Evolutionary conservation across 2,329 filamentous ascomycete species (phyloP).

Genomic region (Aspergillus novofumigatus): DNA sequence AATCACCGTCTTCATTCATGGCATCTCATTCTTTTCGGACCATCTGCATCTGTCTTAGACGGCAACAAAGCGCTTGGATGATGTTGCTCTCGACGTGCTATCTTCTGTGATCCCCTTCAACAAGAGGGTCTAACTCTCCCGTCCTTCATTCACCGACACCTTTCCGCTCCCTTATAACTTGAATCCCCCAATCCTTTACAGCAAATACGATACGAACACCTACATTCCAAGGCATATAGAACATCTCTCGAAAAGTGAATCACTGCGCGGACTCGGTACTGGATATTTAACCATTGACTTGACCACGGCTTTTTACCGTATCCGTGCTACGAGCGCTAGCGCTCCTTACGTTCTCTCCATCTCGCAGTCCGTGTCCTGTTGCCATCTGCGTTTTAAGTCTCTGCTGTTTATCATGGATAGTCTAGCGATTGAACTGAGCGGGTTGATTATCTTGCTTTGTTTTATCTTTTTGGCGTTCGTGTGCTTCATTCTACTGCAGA

Average conservation of each 20-base stretch:
- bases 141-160: conserved; percentile 4
- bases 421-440: conserved; percentile 30
- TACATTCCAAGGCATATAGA: neutral
- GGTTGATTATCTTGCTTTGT: conserved; percentile 19
- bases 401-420: conserved; percentile 24
- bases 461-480: conserved; percentile 20
- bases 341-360: conserved; percentile 14
- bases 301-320: neutral
- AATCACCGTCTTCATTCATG: neutral
- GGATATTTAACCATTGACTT: neutral
- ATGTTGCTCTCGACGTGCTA: neutral
- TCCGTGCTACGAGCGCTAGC: conserved; percentile 2
- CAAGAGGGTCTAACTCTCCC: conserved; percentile 3
- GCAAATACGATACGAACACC: conserved; percentile 1
- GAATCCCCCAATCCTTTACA: conserved; percentile 2
- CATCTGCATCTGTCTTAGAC: neutral
- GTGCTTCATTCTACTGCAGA: conserved; percentile 6
- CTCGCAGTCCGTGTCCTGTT: conserved; percentile 10
- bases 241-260: neutral
- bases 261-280: neutral
- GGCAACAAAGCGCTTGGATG: neutral
- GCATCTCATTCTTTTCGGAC: neutral
- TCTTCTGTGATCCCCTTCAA: neutral
- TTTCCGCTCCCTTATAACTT: conserved; percentile 4
- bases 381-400: conserved; percentile 14